Conservation (phyloP, 495 filamentous ascomycete genomes). For the Trypethelium eluteriae region DNA sequence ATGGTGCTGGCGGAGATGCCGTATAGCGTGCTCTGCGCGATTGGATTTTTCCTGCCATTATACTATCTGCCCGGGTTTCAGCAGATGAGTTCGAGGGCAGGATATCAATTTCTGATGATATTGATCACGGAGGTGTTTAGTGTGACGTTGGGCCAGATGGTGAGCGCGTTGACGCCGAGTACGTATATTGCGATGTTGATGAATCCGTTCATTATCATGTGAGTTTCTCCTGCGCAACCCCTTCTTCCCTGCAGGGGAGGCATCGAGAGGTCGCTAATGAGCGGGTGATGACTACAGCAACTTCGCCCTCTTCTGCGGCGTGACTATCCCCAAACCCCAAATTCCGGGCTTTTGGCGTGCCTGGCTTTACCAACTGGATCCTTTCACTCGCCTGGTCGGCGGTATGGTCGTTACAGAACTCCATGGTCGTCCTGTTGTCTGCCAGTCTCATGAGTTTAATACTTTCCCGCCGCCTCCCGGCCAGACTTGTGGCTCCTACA, state of each 20-base stretch:
- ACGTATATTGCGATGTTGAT: constrained; percentile 63
- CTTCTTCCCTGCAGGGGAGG: not conserved
- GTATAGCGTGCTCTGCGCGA: constrained; percentile 65
- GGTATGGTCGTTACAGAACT: constrained; percentile 73
- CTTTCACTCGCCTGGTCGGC: constrained; percentile 73
- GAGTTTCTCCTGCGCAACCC: not conserved
- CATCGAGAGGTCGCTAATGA: not conserved
- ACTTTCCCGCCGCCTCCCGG: constrained; percentile 52
- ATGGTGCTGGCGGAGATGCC: constrained; percentile 71
- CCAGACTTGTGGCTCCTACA: constrained; percentile 64
- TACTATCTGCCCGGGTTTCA: constrained; percentile 53
- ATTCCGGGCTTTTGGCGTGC: constrained; percentile 71
- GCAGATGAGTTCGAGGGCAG: constrained; percentile 49
- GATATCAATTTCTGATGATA: constrained; percentile 77
- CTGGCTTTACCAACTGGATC: constrained; percentile 77
- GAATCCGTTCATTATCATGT: constrained; percentile 69
- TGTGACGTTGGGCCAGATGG: constrained; percentile 61
- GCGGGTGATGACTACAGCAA: constrained; percentile 30
- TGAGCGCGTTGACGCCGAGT: constrained; percentile 61
- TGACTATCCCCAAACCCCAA: constrained; percentile 64
- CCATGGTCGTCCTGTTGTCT: constrained; percentile 55
- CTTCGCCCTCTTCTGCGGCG: constrained; percentile 77
- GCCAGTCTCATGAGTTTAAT: constrained; percentile 50
- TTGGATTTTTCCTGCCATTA: constrained; percentile 64
- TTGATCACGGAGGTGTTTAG: constrained; percentile 69